phyloP scores from a whole-genome alignment of 495 filamentous ascomycete genomes.

The Penicillium steckii region DNA sequence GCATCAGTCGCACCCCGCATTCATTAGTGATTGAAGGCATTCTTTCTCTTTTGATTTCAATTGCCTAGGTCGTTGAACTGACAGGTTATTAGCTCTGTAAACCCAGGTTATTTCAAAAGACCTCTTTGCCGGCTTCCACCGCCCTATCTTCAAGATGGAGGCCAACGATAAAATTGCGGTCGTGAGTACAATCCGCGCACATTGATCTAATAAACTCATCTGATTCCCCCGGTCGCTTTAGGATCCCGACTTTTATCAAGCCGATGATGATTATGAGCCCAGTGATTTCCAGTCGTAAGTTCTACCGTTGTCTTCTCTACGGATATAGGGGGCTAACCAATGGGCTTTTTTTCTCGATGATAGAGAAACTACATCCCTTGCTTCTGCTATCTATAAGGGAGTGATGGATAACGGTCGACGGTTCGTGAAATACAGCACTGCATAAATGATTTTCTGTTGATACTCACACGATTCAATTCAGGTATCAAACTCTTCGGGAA shows the following conservation, averaged over 20 bases:
- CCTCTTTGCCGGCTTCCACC: not conserved
- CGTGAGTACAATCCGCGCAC: not conserved
- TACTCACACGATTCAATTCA: not conserved
- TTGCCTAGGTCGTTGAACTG: too few species aligned
- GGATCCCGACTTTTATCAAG: not conserved
- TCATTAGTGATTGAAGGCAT: not conserved
- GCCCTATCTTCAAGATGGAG: not conserved
- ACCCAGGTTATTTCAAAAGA: not conserved
- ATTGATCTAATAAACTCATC: not conserved
- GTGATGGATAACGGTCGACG: not conserved
- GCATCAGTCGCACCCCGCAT: not conserved
- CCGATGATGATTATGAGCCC: not conserved
- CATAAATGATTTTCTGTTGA: not conserved
- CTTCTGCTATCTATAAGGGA: not conserved
- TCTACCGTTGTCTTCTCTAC: not conserved
- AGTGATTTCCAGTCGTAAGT: slow-evolving; percentile 1
- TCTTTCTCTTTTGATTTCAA: not conserved
- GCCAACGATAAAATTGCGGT: not conserved
- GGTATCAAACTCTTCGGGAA: not conserved
- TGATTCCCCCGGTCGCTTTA: not conserved
- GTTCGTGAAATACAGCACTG: not conserved
- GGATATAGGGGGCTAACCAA: not conserved
- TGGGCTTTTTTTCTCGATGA: not conserved
- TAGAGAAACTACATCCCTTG: not conserved
- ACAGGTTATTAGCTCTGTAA: not conserved